Base-by-base conservation (phyloP, 495 filamentous ascomycete genomes). In the Hypomontagnella monticulosa region DNA sequence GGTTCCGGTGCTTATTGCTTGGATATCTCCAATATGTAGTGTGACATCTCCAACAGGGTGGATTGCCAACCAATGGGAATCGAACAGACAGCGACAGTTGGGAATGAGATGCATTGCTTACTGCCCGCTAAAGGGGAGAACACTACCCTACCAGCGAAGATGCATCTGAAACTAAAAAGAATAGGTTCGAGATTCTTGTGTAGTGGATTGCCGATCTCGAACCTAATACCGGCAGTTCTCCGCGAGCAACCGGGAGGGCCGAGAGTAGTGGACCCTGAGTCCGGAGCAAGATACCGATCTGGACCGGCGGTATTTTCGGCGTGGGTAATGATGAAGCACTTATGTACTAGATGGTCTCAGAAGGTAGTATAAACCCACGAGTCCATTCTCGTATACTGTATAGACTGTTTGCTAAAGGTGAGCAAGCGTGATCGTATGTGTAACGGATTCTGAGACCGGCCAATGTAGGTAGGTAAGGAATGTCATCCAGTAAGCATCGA, bases 1-100 rank as follows among this genome's bases (percentile, higher is more conserved):
- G 65, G 53, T 67, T 67, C 59, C 65, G 65, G 33, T 46, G 57
- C 27, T 61, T 44, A 41, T 48, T 52, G 23, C 58, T 44, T 62
- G 19, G 27, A 30, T 57, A 30, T 58, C 65, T 63, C 58, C 42
- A 59, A 57, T 14, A 63, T 54, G 65, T 38, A 44, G 58, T 68
- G 65, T 54, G 48, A 68, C 65, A 59, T 59, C 41, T 54, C 48
- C 18, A 55, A 54, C 27, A 47, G 19, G 43, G 46, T 52, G n/a
- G 14, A 57, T 30, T 10, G 30, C 53, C 42, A 33, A 33, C 57
- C 63, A 61, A 56, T 57, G 16, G 23, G 52, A 4, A 41, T 48
- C 20, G 37, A 47, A 55, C 40, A 54, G 54, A 38, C 34, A 34
- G 47, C 54, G 38, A 18, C 18, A 46, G 34, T 27, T 62, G 51